Evolutionary conservation across 1,284 basidiomycete genomes (phyloP), one percentile per base, ranked within the genome.

Genomic region (Microbotryum silenes-acaulis): DNA sequence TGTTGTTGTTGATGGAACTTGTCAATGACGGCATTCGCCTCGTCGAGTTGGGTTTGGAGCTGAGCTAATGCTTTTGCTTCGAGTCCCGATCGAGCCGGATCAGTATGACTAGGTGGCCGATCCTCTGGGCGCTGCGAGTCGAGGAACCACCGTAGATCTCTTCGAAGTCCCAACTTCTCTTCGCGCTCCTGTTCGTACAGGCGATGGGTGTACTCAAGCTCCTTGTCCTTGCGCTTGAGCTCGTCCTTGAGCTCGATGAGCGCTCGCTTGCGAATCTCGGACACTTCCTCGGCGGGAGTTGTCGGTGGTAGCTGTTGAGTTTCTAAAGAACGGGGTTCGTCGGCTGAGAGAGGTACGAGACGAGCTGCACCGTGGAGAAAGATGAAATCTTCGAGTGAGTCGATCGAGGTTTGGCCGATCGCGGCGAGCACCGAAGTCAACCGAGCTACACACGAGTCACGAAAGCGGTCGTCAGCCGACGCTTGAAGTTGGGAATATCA

Each of bases 301-400:
- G 37, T n/a, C 2, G 46, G n/a, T 14, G 7, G 18, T 4, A 16
- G 31, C 29, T 37, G 47, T 18, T 48, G 31, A 8, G 55, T 23
- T 33, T 48, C 33, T 12, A 20, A 10, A n/a, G 20, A 52, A 10
- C 20, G 23, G 4, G 51, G 51, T 2, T n/a, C 20, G 12, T 29
- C 23, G 42, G 25, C 48, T 1, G 10, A 42, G 42, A 14, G 51
- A 27, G 65, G 66, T 23, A 66, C 53, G 49, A 68, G 45, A 14
- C 45, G 46, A 25, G 47, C 59, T n/a, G 49, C 37, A 18, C 64
- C 64, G 54, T 64, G 64, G 2, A 61, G 44, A 57, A 56, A 56
- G 60, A 68, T 54, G 21, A 57, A 66, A 42, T 65, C 61, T 42
- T 68, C 66, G 55, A 68, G 62, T 45, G 58, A 47, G 47, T 65